Evolutionary conservation across 2,329 filamentous ascomycete genomes (phyloP).

Genomic region (Ophiocordyceps australis): DNA sequence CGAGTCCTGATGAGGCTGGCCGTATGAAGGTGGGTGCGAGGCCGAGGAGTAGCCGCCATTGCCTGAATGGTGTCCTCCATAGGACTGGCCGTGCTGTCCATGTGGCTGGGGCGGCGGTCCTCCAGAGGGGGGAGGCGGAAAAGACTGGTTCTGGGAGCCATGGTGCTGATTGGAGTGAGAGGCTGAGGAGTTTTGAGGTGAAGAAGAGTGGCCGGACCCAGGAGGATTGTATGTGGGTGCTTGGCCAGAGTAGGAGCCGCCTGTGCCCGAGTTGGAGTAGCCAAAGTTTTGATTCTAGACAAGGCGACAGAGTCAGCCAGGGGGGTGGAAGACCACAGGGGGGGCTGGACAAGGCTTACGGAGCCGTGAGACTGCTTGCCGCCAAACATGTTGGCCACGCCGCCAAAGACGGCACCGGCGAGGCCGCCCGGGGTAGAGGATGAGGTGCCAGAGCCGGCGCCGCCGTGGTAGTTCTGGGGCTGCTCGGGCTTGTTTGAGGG

Average conservation of each 20-base stretch:
- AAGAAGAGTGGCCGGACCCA: slow-evolving; percentile 9
- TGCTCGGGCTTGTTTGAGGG: slow-evolving; percentile 24
- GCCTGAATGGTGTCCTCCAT: slow-evolving; percentile 6
- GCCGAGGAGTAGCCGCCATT: slow-evolving; percentile 5
- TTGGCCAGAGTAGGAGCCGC: slow-evolving; percentile 40
- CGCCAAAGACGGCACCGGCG: slow-evolving; percentile 34
- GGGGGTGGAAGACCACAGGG: too few relatives aligned
- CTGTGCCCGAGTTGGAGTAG: slow-evolving; percentile 36
- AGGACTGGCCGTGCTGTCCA: slow-evolving; percentile 6
- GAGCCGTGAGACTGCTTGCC: slow-evolving; percentile 18
- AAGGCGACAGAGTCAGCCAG: neutral
- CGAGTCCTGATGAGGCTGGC: slow-evolving; percentile 4
- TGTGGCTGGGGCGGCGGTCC: slow-evolving; percentile 4
- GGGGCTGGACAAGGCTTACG: slow-evolving; percentile 8
- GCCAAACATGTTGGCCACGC: slow-evolving; percentile 34
- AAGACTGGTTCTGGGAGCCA: slow-evolving; percentile 4
- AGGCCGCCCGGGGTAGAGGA: slow-evolving; percentile 24
- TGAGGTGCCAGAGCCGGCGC: slow-evolving; percentile 17
- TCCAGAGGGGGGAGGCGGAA: slow-evolving; percentile 4
- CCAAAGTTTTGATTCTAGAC: slow-evolving; percentile 38
- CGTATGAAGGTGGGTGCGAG: slow-evolving; percentile 3
- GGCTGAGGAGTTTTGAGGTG: slow-evolving; percentile 7
- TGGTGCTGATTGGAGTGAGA: slow-evolving; percentile 11
- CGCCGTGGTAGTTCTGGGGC: slow-evolving; percentile 29
- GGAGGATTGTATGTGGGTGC: slow-evolving; percentile 31